phyloP scores from a whole-genome alignment of 768 basidiomycete species.

The Thelephora ganbajun region DNA sequence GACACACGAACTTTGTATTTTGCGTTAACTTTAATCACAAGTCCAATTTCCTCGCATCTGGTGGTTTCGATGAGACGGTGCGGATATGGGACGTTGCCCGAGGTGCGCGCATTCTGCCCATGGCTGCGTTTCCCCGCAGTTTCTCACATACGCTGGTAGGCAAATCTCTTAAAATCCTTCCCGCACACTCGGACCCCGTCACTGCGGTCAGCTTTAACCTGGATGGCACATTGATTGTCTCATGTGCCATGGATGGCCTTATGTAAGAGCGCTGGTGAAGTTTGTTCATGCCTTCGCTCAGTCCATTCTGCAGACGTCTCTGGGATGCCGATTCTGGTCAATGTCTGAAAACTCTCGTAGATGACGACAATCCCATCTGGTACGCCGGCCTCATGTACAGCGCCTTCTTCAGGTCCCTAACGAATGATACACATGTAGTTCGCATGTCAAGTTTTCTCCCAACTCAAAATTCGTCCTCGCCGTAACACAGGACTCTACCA shows the following conservation, averaged over 20 bases:
- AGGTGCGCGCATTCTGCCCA: conserved; percentile 31
- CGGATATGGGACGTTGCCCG: conserved; percentile 92
- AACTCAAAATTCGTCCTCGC: conserved; percentile 85
- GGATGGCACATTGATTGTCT: conserved; percentile 90
- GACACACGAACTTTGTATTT: conserved; percentile 91
- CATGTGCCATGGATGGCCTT: conserved; percentile 91
- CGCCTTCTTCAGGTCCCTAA: not conserved
- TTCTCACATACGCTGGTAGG: conserved; percentile 27
- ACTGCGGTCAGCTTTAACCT: conserved; percentile 89
- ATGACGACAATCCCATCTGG: conserved; percentile 94
- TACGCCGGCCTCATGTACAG: conserved; percentile 19
- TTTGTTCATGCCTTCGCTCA: conserved; percentile 1
- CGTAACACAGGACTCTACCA: conserved; percentile 87
- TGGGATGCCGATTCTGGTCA: conserved; percentile 98
- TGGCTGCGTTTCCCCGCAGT: not conserved
- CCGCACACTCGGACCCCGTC: conserved; percentile 96
- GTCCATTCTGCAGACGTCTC: conserved; percentile 50
- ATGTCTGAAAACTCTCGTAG: conserved; percentile 92
- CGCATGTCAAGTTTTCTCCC: conserved; percentile 82
- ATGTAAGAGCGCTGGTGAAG: conserved; percentile 44
- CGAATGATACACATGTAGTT: conserved; percentile 27
- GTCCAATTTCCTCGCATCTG: conserved; percentile 84
- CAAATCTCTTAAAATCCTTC: conserved; percentile 71
- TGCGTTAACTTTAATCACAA: conserved; percentile 86
- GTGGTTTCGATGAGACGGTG: conserved; percentile 92